Evolutionary conservation across 2,329 filamentous ascomycete genomes (phyloP).

Genomic region (Biscogniauxia mediterranea): DNA sequence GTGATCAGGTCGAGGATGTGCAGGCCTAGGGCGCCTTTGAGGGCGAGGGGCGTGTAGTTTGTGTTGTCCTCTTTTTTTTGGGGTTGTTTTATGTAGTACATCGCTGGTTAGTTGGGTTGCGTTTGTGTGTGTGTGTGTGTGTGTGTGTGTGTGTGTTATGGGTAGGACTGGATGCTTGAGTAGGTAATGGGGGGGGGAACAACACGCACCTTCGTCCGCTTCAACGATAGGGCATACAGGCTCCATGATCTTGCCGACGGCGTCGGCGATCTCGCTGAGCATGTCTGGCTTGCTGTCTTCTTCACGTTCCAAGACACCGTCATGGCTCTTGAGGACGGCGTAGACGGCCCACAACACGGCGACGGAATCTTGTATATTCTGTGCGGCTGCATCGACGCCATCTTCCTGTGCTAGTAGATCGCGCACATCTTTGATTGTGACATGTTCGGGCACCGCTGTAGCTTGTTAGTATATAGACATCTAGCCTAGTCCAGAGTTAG

Average conservation of each 20-base stretch:
- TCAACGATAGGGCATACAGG: constrained; percentile 21
- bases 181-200: neutral
- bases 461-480: constrained; percentile 6
- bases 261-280: constrained; percentile 6
- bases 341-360: constrained; percentile 15
- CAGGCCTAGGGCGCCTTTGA: constrained; percentile 24
- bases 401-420: constrained; percentile 2
- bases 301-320: constrained; percentile 20
- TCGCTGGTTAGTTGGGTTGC: too few species aligned
- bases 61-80: constrained; percentile 19
- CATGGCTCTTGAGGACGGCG: constrained; percentile 8
- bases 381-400: constrained; percentile 6
- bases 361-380: constrained; percentile 7
- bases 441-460: constrained; percentile 12
- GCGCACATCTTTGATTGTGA: constrained; percentile 8
- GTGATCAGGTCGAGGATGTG: constrained; percentile 20
- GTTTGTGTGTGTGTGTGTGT: neutral
- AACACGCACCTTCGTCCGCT: constrained; percentile 21
- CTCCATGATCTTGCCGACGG: constrained; percentile 34
- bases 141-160: too few species aligned
- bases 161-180: too few species aligned
- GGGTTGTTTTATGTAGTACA: neutral
- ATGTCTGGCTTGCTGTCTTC: constrained; percentile 27
- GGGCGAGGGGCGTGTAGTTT: constrained; percentile 20
- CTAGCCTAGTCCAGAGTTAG: neutral